Percentiles rank a stretch among this genome's conserved stretches.
phyloP scores from a whole-genome alignment of 2,329 filamentous ascomycete genomes.

The Westerdykella sp. region DNA sequence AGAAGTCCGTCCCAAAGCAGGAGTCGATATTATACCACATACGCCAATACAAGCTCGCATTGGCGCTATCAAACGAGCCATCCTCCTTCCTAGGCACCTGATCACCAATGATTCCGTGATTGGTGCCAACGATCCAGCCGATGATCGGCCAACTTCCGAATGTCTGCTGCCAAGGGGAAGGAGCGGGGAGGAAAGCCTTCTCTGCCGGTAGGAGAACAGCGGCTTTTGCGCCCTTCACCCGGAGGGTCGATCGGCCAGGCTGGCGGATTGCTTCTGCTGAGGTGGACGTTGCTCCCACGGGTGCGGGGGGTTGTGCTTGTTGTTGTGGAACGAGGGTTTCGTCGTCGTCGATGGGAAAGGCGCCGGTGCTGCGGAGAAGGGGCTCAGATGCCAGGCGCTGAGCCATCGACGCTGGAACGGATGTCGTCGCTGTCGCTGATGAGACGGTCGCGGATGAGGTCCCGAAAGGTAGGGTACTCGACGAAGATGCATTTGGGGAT shows the following conservation, averaged over 20 bases:
- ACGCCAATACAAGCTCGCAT: slow-evolving; percentile 55
- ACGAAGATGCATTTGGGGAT: slow-evolving; percentile 32
- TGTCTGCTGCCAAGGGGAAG: slow-evolving; percentile 38
- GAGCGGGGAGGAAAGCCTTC: slow-evolving; percentile 43
- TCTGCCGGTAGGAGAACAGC: slow-evolving; percentile 40
- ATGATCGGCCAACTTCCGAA: slow-evolving; percentile 48
- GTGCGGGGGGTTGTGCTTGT: slow-evolving; percentile 32
- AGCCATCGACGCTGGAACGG: slow-evolving; percentile 16
- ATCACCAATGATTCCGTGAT: slow-evolving; percentile 62
- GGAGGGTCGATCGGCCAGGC: slow-evolving; percentile 18
- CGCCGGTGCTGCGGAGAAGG: slow-evolving; percentile 12
- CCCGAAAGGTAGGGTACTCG: slow-evolving; percentile 23
- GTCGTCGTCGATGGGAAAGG: slow-evolving; percentile 20
- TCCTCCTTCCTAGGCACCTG: slow-evolving; percentile 66
- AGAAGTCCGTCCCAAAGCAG: slow-evolving; percentile 55
- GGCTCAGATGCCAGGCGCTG: slow-evolving; percentile 22
- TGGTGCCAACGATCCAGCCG: slow-evolving; percentile 39
- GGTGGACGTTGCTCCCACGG: slow-evolving; percentile 8
- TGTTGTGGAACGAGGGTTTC: slow-evolving; percentile 7
- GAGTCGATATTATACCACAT: slow-evolving; percentile 54
- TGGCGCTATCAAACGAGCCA: slow-evolving; percentile 71
- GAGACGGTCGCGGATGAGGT: slow-evolving; percentile 34
- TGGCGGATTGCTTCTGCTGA: slow-evolving; percentile 13
- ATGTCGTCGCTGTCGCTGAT: slow-evolving; percentile 36
- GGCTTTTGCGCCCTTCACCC: slow-evolving; percentile 30